These are phyloP conservation scores for Physcomitrellopsis africana DNA, from an alignment of 225 moss, liverwort and hornwort species.

Conservation along the genomic window DNA sequence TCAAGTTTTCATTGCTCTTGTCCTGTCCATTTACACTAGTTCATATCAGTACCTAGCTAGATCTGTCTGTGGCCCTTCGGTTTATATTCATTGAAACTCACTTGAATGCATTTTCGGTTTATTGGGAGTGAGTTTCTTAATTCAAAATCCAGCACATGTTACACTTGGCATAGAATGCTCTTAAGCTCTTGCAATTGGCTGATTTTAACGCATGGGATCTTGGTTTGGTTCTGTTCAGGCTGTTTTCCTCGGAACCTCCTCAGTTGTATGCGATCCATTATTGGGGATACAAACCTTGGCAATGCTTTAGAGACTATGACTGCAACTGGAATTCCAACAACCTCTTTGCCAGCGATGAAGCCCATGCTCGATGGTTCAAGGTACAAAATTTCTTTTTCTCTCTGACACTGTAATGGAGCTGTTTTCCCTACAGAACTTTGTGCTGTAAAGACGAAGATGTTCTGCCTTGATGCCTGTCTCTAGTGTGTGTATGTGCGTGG, in stretches of 20 bases:
- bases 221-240: slow-evolving; percentile 25
- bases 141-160: background rate
- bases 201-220: background rate
- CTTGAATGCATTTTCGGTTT: slow-evolving; percentile 5
- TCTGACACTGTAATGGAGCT: background rate
- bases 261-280: slow-evolving; percentile 68
- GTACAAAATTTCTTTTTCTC: slow-evolving; percentile 16
- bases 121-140: background rate
- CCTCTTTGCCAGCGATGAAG: slow-evolving; percentile 63
- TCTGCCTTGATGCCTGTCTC: slow-evolving; percentile 8
- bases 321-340: slow-evolving; percentile 68
- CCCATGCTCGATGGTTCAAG: slow-evolving; percentile 68
- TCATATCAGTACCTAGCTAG: background rate
- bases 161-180: slow-evolving; percentile 1
- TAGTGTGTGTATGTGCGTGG: background rate
- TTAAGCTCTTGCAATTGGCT: background rate
- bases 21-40: background rate
- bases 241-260: slow-evolving; percentile 51
- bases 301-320: slow-evolving; percentile 74
- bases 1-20: background rate
- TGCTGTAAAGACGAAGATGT: background rate
- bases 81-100: slow-evolving; percentile 16
- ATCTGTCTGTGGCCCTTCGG: slow-evolving; percentile 2
- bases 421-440: background rate
- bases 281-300: slow-evolving; percentile 72